These are phyloP conservation scores for Globisporangium paddicum DNA, from an alignment of 352 stramenopile species.

Conservation along the genomic window DNA sequence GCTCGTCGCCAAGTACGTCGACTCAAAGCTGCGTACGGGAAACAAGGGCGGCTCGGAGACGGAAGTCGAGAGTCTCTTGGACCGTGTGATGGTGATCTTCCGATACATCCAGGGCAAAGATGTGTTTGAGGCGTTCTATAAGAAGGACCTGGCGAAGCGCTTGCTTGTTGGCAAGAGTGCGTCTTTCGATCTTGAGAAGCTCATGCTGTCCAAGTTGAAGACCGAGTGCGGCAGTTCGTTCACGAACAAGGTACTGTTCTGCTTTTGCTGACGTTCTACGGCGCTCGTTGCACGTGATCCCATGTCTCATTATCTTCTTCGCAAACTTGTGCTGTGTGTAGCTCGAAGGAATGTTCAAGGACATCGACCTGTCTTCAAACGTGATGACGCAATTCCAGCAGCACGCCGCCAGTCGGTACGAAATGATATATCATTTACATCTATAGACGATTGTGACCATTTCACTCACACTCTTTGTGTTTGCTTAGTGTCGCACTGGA, in stretches of 20 bases:
- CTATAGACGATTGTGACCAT: background rate
- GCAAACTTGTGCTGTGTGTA: constrained; percentile 14
- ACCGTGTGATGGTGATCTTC: constrained; percentile 95
- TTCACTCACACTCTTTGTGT: background rate
- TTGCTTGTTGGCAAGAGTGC: constrained; percentile 90
- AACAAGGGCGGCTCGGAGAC: constrained; percentile 84
- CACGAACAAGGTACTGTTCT: constrained; percentile 89
- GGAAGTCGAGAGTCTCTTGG: constrained; percentile 85
- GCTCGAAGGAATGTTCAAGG: constrained; percentile 99
- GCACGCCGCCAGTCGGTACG: constrained; percentile 68
- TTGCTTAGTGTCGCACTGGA: constrained; percentile 38
- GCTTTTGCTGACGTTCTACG: background rate
- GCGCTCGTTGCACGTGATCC: background rate
- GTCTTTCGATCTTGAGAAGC: constrained; percentile 94
- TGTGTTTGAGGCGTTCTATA: constrained; percentile 99
- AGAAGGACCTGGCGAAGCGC: constrained; percentile 96
- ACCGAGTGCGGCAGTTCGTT: constrained; percentile 97
- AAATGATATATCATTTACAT: too few species aligned
- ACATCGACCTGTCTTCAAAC: constrained; percentile 96
- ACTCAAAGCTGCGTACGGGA: constrained; percentile 82
- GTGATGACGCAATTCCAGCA: constrained; percentile 92
- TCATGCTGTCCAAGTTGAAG: constrained; percentile 97
- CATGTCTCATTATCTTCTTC: background rate
- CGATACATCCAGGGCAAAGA: constrained; percentile 96
- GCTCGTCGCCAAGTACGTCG: constrained; percentile 90